Conservation (phyloP, 164 flowering plant genomes). For the Dillenia turbinata region DNA sequence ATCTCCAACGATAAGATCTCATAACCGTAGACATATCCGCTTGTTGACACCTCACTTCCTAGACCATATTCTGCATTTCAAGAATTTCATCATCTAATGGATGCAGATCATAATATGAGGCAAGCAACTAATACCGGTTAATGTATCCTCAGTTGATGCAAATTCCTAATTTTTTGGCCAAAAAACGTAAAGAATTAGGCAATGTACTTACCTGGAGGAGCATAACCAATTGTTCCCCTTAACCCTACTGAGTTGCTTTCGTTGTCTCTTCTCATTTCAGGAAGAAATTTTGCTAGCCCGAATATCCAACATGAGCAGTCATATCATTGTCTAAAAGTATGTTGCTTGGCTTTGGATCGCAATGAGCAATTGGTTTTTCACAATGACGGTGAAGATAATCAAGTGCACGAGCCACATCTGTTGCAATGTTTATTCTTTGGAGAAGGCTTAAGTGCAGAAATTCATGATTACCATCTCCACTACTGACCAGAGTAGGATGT, state of each 20-base stretch:
- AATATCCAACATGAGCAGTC: conserved; percentile 13
- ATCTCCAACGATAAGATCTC: no score
- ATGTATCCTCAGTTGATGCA: no score
- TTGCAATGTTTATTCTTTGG: conserved; percentile 2
- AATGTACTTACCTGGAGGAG: conserved; percentile 3
- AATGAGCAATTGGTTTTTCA: conserved; percentile 2
- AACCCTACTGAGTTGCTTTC: not conserved
- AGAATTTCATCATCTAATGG: not conserved
- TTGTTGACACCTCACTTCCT: conserved; percentile 1
- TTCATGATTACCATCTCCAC: no score
- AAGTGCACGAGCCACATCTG: conserved; percentile 8
- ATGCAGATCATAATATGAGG: not conserved
- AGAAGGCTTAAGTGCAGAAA: not conserved
- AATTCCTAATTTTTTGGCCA: not conserved
- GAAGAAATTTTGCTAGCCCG: not conserved
- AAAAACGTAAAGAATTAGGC: not conserved
- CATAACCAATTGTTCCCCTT: conserved; percentile 7
- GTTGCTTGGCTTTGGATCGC: conserved; percentile 12
- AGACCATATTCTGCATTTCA: conserved; percentile 8
- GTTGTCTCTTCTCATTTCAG: not conserved
- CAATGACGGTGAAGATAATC: conserved; percentile 11
- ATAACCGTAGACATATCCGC: conserved; percentile 4
- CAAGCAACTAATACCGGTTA: not conserved
- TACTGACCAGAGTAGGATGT: no score
- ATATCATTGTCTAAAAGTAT: conserved; percentile 7